Conservation (phyloP, 2,329 filamentous ascomycete genomes). For the Verticillium nonalfalfae region DNA sequence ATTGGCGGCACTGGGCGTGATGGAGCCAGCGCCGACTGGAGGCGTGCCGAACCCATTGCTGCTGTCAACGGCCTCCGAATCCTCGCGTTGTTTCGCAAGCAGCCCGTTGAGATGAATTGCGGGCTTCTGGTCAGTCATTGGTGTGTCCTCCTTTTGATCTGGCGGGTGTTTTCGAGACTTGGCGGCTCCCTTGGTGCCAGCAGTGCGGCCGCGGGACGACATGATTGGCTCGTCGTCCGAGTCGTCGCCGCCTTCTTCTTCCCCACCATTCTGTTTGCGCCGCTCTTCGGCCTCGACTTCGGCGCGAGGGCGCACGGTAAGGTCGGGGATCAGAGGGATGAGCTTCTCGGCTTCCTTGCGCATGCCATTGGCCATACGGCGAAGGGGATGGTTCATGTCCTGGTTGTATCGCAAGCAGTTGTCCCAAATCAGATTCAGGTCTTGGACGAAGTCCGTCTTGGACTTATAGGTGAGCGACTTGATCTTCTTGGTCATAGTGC, state of each 20-base stretch:
- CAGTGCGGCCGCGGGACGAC: slow-evolving; percentile 89
- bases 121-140: slow-evolving; percentile 69
- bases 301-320: slow-evolving; percentile 81
- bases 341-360: slow-evolving; percentile 96
- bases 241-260: slow-evolving; percentile 78
- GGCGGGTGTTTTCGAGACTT: slow-evolving; percentile 69
- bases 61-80: slow-evolving; percentile 73
- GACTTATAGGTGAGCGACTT: slow-evolving; percentile 74
- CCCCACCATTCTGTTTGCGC: slow-evolving; percentile 77
- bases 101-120: slow-evolving; percentile 60
- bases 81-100: slow-evolving; percentile 55
- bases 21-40: slow-evolving; percentile 57
- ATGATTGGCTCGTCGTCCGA: slow-evolving; percentile 98
- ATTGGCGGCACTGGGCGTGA: slow-evolving; percentile 69
- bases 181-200: slow-evolving; percentile 73
- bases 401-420: slow-evolving; percentile 97
- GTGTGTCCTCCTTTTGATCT: slow-evolving; percentile 73
- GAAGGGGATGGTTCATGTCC: slow-evolving; percentile 76
- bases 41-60: slow-evolving; percentile 86
- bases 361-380: slow-evolving; percentile 94
- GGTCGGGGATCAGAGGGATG: slow-evolving; percentile 89
- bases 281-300: slow-evolving; percentile 89
- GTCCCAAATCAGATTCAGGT: slow-evolving; percentile 92
- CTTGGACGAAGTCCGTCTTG: slow-evolving; percentile 90
- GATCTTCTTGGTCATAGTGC: slow-evolving; percentile 97